Percentiles rank a stretch among this genome's conserved stretches.
These are phyloP conservation scores for Leccinellum albellum DNA, from an alignment of 768 basidiomycete species.

Conservation along the genomic window DNA sequence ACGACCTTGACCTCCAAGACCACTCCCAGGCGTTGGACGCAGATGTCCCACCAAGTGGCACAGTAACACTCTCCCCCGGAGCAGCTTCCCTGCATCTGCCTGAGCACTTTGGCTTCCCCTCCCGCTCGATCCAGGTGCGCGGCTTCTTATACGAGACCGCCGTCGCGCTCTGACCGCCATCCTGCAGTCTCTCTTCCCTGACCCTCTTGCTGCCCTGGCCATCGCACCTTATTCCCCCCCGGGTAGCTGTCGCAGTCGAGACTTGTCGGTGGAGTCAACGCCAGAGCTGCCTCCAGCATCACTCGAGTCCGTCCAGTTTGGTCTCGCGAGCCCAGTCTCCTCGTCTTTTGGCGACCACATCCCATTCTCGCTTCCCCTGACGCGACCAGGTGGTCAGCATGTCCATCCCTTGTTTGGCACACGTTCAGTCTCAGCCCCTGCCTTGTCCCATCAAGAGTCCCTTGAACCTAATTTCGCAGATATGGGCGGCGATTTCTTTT, in stretches of 20 bases:
- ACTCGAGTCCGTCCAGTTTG: conserved; percentile 39
- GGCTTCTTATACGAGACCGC: neutral
- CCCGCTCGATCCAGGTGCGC: conserved; percentile 27
- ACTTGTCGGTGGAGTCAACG: conserved; percentile 54
- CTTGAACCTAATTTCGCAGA: conserved; percentile 43
- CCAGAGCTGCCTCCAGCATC: conserved; percentile 42
- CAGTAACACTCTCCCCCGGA: conserved; percentile 35
- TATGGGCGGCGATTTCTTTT: conserved; percentile 35
- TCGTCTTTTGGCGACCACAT: conserved; percentile 33
- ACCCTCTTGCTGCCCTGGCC: conserved; percentile 52
- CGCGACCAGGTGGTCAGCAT: conserved; percentile 21
- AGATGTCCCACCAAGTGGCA: conserved; percentile 20
- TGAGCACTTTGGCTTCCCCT: conserved; percentile 8
- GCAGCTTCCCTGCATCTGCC: conserved; percentile 26
- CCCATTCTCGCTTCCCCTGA: conserved; percentile 20
- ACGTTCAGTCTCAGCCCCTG: conserved; percentile 44
- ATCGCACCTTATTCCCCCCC: conserved; percentile 52
- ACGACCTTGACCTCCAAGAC: conserved; percentile 32
- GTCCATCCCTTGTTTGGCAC: conserved; percentile 32
- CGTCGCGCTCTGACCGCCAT: conserved; percentile 22
- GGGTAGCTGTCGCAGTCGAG: conserved; percentile 37
- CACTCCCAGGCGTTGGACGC: conserved; percentile 12
- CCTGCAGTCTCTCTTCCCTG: conserved; percentile 33
- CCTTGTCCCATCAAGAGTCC: conserved; percentile 26
- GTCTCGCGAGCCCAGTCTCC: conserved; percentile 36